These are phyloP conservation scores for Eragrostis nindensis DNA, from an alignment of 176 grass and related monocot species.

Conservation along the genomic window DNA sequence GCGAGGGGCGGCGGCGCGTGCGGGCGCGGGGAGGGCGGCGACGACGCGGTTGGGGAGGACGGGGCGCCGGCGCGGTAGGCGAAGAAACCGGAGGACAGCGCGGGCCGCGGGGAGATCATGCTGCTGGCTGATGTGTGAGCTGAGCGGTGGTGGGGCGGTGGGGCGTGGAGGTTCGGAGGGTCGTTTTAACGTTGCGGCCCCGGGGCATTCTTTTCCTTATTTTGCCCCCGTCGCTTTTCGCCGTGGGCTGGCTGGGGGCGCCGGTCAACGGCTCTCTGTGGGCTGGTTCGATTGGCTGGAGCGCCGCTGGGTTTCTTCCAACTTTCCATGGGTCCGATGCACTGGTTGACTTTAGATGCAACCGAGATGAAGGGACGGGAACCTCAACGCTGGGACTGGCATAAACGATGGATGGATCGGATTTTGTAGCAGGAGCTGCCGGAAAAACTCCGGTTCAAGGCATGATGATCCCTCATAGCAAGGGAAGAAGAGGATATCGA, in stretches of 20 bases:
- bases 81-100: conserved; percentile 50
- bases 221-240: background rate
- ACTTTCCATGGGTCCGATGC: background rate
- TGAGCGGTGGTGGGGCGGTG: background rate
- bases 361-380: too few relatives aligned
- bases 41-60: conserved; percentile 3
- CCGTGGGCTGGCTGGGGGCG: background rate
- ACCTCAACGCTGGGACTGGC: too few relatives aligned
- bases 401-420: too few relatives aligned
- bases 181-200: background rate
- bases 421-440: too few relatives aligned
- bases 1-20: conserved; percentile 27
- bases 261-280: background rate
- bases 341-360: background rate
- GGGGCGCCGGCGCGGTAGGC: conserved; percentile 9
- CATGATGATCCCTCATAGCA: too few relatives aligned
- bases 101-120: conserved; percentile 50
- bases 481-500: background rate
- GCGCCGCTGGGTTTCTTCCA: background rate
- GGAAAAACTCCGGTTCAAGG: too few relatives aligned
- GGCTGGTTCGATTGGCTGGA: background rate
- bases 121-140: too few relatives aligned
- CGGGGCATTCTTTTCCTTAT: background rate
- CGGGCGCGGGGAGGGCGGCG: conserved; percentile 28
- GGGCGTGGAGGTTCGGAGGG: too few relatives aligned